These are phyloP conservation scores for Phalaenopsis equestris DNA, from an alignment of 106 monocot species.

Conservation along the genomic window DNA sequence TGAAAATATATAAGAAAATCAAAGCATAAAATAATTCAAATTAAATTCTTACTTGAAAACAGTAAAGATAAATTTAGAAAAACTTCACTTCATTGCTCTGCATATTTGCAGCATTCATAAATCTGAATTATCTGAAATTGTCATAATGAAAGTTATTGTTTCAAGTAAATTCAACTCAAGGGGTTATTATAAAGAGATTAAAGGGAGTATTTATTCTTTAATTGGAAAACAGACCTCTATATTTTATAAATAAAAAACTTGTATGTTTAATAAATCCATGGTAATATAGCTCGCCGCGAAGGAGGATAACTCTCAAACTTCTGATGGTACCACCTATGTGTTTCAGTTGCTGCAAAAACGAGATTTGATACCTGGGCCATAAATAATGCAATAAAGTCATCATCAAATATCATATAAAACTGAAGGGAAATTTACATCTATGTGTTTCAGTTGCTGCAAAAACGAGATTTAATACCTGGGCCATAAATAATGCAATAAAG, in stretches of 20 bases:
- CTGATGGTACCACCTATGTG: conserved; percentile 71
- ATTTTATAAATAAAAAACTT: background rate
- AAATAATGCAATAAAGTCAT: background rate
- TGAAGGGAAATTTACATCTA: conserved; percentile 24
- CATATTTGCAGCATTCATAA: too few relatives aligned
- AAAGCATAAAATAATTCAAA: too few relatives aligned
- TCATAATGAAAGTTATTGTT: background rate
- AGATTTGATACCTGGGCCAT: conserved; percentile 66
- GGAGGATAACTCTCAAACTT: conserved; percentile 78
- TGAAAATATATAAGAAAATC: too few relatives aligned
- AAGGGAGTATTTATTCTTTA: too few relatives aligned
- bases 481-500: background rate
- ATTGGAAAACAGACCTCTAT: background rate
- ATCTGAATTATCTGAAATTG: too few relatives aligned
- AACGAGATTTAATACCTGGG: conserved; percentile 65
- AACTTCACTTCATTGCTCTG: too few relatives aligned
- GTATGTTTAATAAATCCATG: conserved; percentile 50
- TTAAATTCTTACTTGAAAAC: too few relatives aligned
- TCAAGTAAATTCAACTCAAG: too few relatives aligned
- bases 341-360: conserved; percentile 69
- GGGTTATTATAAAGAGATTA: background rate
- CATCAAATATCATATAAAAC: background rate
- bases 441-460: conserved; percentile 87
- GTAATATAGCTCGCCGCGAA: conserved; percentile 52
- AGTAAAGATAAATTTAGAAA: too few relatives aligned